Conservation (phyloP, 2,329 filamentous ascomycete genomes). For the Fusarium pilosicola region DNA sequence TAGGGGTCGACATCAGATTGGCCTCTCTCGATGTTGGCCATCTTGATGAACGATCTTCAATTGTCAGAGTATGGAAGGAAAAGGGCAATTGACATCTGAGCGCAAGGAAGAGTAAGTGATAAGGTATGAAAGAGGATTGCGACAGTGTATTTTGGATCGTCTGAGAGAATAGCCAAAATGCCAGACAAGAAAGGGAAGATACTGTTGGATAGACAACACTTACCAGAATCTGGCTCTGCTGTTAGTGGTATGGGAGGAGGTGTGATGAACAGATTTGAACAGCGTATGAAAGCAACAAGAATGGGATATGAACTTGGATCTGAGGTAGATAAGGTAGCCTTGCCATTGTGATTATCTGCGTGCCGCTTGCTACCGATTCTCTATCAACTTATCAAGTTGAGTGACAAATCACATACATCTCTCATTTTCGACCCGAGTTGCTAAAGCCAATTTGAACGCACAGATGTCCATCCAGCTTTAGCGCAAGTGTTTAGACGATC, state of each 20-base stretch:
- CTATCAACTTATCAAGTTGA: not conserved
- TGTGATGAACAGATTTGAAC: not conserved
- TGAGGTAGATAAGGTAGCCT: not conserved
- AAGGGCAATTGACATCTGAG: not conserved
- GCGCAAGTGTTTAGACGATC: not conserved
- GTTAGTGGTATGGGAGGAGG: not conserved
- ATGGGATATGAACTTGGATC: not conserved
- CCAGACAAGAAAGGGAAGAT: not conserved
- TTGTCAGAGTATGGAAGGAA: not conserved
- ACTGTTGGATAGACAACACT: not conserved
- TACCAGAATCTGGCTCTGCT: not conserved
- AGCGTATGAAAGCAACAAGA: not conserved
- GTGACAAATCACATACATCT: not conserved
- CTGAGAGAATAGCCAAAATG: not conserved
- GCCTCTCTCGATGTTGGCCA: not conserved
- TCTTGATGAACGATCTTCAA: not conserved
- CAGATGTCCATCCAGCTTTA: no score
- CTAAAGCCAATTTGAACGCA: not conserved
- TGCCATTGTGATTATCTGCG: not conserved
- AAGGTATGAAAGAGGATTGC: not conserved
- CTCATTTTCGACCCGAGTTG: not conserved
- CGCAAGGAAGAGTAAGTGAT: not conserved
- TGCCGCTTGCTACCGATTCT: not conserved
- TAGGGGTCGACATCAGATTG: not conserved
- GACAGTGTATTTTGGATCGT: no score